Conservation (phyloP, 2,329 filamentous ascomycete species). For the Aspergillus brasiliensis region DNA sequence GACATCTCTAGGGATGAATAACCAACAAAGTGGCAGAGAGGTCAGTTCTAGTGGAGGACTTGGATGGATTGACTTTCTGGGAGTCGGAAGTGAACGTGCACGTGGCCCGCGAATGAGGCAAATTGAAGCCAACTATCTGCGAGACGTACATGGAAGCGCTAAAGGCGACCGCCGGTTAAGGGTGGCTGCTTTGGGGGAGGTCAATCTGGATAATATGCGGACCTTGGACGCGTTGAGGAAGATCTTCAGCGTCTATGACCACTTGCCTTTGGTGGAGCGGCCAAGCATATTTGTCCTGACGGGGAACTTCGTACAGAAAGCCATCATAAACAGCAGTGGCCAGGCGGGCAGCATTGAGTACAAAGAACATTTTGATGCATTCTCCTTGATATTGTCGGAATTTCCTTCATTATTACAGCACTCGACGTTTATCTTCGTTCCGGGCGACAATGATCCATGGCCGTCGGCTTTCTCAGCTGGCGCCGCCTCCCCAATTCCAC, state of each 20-base stretch:
- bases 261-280: constrained; percentile 62
- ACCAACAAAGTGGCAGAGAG: constrained; percentile 40
- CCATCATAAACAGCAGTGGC: constrained; percentile 64
- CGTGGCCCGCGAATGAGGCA: constrained; percentile 80
- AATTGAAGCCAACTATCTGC: constrained; percentile 71
- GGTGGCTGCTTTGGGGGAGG: constrained; percentile 78
- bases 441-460: constrained; percentile 98
- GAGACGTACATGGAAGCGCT: constrained; percentile 24
- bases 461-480: constrained; percentile 70
- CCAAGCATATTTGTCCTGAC: constrained; percentile 81
- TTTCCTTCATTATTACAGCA: constrained; percentile 77
- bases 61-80: constrained; percentile 96
- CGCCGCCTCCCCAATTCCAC: constrained; percentile 50
- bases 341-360: constrained; percentile 87
- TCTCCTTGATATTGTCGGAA: constrained; percentile 79
- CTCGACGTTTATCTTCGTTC: constrained; percentile 87
- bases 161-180: constrained; percentile 45
- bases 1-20: constrained; percentile 72
- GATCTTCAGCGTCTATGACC: constrained; percentile 73
- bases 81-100: constrained; percentile 84
- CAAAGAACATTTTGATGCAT: constrained; percentile 90
- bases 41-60: constrained; percentile 72
- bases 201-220: constrained; percentile 83
- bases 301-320: constrained; percentile 74
- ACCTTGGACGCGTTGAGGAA: constrained; percentile 79